Evolutionary conservation across 129 eudicot genomes (phyloP).

Genomic region (Chrysanthemum seticuspe): DNA sequence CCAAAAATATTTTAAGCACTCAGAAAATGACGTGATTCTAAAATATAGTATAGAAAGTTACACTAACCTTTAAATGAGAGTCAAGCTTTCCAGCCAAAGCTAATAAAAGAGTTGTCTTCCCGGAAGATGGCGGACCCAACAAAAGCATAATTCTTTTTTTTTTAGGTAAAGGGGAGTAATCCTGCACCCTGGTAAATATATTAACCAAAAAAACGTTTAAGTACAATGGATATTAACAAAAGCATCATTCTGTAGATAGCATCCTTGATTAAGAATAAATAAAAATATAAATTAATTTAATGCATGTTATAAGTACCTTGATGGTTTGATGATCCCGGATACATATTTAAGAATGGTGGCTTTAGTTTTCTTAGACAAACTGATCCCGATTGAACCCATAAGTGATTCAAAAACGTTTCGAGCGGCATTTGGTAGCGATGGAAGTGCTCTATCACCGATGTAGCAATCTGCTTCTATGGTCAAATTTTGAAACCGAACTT

Average conservation of each 20-base stretch:
- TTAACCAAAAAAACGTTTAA: no score
- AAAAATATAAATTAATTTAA: not conserved
- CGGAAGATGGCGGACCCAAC: conserved; percentile 71
- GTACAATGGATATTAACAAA: no score
- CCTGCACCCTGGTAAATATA: no score
- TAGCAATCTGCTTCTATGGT: conserved; percentile 54
- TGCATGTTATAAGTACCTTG: conserved; percentile 33
- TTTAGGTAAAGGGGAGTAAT: no score
- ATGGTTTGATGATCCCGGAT: conserved; percentile 51
- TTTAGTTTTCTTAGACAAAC: conserved; percentile 33
- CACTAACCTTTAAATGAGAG: conserved; percentile 37
- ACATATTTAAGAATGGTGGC: conserved; percentile 42
- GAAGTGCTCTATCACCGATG: conserved; percentile 61
- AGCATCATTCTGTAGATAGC: conserved; percentile 49
- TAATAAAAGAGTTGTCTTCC: conserved; percentile 57
- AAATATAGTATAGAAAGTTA: not conserved
- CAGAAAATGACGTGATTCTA: no score
- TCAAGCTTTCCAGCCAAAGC: conserved; percentile 50
- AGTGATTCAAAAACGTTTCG: conserved; percentile 23
- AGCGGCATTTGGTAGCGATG: conserved; percentile 29
- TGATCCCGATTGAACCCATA: conserved; percentile 34
- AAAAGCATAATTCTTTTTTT: no score
- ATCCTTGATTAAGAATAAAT: not conserved
- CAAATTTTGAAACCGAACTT: conserved; percentile 60
- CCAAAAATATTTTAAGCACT: no score